phyloP scores from a whole-genome alignment of 1,284 basidiomycete species.

The Fistulinella cinereoalba region DNA sequence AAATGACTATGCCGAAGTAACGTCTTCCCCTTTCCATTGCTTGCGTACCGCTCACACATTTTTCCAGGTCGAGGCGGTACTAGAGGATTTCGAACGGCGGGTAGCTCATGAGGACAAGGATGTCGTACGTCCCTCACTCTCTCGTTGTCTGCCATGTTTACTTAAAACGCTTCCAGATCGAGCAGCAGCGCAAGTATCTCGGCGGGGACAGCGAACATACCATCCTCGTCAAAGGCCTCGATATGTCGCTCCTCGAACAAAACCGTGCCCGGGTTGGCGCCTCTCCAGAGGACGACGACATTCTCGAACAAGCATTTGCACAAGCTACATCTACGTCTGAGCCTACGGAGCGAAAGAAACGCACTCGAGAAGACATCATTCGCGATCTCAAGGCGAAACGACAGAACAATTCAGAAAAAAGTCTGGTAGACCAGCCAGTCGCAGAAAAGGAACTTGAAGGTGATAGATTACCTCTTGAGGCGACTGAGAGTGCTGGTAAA shows the following conservation, averaged over 20 bases:
- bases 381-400: slow-evolving; percentile 69
- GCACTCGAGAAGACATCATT: slow-evolving; percentile 71
- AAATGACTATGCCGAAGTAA: slow-evolving; percentile 68
- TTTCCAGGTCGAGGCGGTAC: slow-evolving; percentile 68
- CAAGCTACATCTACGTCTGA: slow-evolving; percentile 33
- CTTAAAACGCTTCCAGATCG: slow-evolving; percentile 48
- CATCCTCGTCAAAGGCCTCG: slow-evolving; percentile 88
- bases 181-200: slow-evolving; percentile 75
- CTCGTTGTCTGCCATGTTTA: neutral
- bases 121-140: slow-evolving; percentile 41
- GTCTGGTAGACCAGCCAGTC: slow-evolving; percentile 12
- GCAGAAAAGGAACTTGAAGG: slow-evolving; percentile 13
- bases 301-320: slow-evolving; percentile 71
- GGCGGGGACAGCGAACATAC: slow-evolving; percentile 88
- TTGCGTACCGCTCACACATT: slow-evolving; percentile 5
- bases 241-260: slow-evolving; percentile 81
- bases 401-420: slow-evolving; percentile 28
- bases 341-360: slow-evolving; percentile 49
- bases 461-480: slow-evolving; percentile 42
- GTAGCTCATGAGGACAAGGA: slow-evolving; percentile 56
- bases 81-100: slow-evolving; percentile 76
- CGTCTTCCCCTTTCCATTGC: neutral
- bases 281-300: slow-evolving; percentile 61
- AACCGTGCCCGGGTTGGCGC: slow-evolving; percentile 65
- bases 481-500: slow-evolving; percentile 61